Percentiles rank a stretch among this genome's conserved stretches.
Conservation (phyloP, 1,284 basidiomycete genomes). For the Melampsora larici-populina region DNA sequence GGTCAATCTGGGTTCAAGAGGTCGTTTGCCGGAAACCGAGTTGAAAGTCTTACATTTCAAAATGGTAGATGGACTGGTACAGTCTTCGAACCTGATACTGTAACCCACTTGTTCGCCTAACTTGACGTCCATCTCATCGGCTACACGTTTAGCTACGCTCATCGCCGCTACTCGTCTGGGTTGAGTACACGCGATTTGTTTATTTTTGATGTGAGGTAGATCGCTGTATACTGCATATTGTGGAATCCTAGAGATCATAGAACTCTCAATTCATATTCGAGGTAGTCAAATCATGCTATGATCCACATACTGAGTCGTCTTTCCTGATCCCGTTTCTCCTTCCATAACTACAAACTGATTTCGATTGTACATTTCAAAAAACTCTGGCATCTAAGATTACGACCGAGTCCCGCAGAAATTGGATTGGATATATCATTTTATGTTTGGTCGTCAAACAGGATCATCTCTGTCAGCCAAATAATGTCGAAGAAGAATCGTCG, state of each 20-base stretch:
- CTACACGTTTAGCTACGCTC: constrained; percentile 97
- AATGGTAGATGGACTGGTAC: constrained; percentile 87
- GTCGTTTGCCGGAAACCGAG: neutral
- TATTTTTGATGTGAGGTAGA: constrained; percentile 78
- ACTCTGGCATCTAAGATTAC: constrained; percentile 72
- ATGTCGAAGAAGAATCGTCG: constrained; percentile 26
- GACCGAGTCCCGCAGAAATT: neutral
- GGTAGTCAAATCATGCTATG: neutral
- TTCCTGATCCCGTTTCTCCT: constrained; percentile 96
- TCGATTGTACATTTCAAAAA: constrained; percentile 76
- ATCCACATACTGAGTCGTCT: constrained; percentile 81
- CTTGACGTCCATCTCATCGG: constrained; percentile 95
- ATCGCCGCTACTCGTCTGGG: constrained; percentile 95
- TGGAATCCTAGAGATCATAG: constrained; percentile 63
- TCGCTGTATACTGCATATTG: constrained; percentile 94
- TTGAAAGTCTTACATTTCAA: constrained; percentile 61
- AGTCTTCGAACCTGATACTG: constrained; percentile 97
- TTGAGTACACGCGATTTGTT: constrained; percentile 94
- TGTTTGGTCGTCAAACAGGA: constrained; percentile 11
- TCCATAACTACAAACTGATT: constrained; percentile 94
- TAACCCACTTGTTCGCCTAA: constrained; percentile 95
- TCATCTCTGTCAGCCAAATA: constrained; percentile 40
- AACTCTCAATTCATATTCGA: neutral
- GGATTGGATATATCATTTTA: neutral
- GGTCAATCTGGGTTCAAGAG: neutral